phyloP scores from a whole-genome alignment of 2,329 filamentous ascomycete genomes.

The Sarocladium kiliense region DNA sequence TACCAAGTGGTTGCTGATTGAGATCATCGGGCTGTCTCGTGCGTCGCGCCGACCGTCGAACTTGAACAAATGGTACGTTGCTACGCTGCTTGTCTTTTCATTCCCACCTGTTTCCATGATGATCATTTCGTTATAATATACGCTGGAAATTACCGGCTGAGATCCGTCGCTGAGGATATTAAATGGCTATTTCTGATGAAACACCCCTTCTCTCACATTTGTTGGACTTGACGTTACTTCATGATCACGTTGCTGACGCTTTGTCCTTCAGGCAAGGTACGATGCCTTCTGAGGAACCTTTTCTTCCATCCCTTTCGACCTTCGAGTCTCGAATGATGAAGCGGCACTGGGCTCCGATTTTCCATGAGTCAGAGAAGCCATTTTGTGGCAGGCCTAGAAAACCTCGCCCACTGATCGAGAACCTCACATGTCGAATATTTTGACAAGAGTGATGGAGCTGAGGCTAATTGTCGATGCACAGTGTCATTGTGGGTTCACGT shows the following conservation, averaged over 20 bases:
- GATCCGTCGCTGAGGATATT: conserved; percentile 69
- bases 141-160: conserved; percentile 98
- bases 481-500: neutral
- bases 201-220: conserved; percentile 12
- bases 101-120: conserved; percentile 31
- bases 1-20: conserved; percentile 23
- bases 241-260: conserved; percentile 25
- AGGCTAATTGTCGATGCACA: neutral
- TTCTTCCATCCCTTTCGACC: neutral
- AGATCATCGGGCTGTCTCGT: conserved; percentile 14
- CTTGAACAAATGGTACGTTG: conserved; percentile 24
- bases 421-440: neutral
- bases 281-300: conserved; percentile 11
- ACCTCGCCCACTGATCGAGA: conserved; percentile 89
- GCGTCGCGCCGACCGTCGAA: neutral
- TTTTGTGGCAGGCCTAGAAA: conserved; percentile 99
- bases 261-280: conserved; percentile 27
- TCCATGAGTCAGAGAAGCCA: conserved; percentile 78
- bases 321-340: conserved; percentile 61
- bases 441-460: neutral
- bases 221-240: neutral
- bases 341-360: conserved; percentile 95
- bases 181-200: conserved; percentile 81
- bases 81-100: neutral
- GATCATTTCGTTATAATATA: conserved; percentile 64